Percentiles rank a stretch among this genome's conserved stretches.
These are phyloP conservation scores for Cladophialophora bantiana DNA, from an alignment of 2,329 filamentous ascomycete species.

Conservation along the genomic window DNA sequence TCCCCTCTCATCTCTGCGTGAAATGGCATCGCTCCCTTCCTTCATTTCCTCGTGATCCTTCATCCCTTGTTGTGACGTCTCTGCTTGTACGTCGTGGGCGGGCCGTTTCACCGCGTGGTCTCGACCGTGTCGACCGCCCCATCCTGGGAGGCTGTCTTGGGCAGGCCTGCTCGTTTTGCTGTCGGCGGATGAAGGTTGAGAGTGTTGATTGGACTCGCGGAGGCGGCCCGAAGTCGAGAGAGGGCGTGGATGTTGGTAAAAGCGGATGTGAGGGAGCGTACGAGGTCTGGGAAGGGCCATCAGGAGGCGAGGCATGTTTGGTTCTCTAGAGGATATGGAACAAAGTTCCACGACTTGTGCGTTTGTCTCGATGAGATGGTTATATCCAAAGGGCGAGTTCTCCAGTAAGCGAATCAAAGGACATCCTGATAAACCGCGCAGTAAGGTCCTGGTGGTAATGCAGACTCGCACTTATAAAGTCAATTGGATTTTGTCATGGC, in stretches of 20 bases:
- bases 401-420: not conserved
- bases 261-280: not conserved
- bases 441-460: not conserved
- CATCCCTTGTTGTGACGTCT: conserved; percentile 42
- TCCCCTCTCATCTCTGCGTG: conserved; percentile 49
- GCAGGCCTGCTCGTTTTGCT: conserved; percentile 14
- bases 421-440: not conserved
- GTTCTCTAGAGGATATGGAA: not conserved
- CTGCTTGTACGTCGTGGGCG: conserved; percentile 45
- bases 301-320: conserved; percentile 13
- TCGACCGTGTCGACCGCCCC: conserved; percentile 46
- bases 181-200: conserved; percentile 8
- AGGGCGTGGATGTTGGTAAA: not conserved
- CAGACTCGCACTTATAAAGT: not conserved
- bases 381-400: not conserved
- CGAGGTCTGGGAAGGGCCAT: not conserved
- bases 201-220: conserved; percentile 1
- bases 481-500: not conserved
- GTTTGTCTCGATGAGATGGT: not conserved
- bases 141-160: conserved; percentile 37
- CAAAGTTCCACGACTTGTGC: not conserved
- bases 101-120: conserved; percentile 49
- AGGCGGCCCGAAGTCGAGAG: not conserved
- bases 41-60: conserved; percentile 46
- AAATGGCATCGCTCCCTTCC: conserved; percentile 50